phyloP scores from a whole-genome alignment of 164 flowering plant species.

The Magnolia sinica region DNA sequence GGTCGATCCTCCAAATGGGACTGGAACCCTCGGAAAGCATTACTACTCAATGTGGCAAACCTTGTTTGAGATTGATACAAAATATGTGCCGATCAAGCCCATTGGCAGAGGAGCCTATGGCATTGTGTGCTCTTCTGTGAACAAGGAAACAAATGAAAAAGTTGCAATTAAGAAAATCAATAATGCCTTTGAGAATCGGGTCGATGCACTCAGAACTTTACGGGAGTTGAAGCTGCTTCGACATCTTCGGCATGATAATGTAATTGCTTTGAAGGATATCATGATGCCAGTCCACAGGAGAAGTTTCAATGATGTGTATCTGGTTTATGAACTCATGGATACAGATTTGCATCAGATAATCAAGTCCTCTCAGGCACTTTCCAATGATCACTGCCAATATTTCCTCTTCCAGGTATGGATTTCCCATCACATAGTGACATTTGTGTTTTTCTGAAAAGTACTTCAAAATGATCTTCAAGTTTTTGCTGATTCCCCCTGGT shows the following conservation, averaged over 20 bases:
- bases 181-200: conserved; percentile 78
- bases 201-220: conserved; percentile 87
- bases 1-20: conserved; percentile 87
- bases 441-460: background rate
- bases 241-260: conserved; percentile 81
- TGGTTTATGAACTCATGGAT: conserved; percentile 96
- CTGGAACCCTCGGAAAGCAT: conserved; percentile 62
- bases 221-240: conserved; percentile 85
- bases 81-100: conserved; percentile 89
- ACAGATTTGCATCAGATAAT: conserved; percentile 93
- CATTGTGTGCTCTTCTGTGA: conserved; percentile 82
- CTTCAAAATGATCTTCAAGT: background rate
- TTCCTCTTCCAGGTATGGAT: conserved; percentile 84
- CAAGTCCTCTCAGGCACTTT: conserved; percentile 79
- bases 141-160: conserved; percentile 80
- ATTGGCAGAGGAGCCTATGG: conserved; percentile 96
- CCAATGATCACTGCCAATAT: conserved; percentile 89
- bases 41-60: conserved; percentile 93
- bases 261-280: conserved; percentile 81
- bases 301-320: conserved; percentile 82
- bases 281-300: conserved; percentile 77
- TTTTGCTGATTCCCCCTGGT: background rate
- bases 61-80: conserved; percentile 85
- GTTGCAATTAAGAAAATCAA: conserved; percentile 91
- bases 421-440: background rate